Evolutionary conservation across 1,139 yeast species (phyloP), one percentile per base, ranked within the genome.

Genomic region (Hansenula lynferdii): DNA sequence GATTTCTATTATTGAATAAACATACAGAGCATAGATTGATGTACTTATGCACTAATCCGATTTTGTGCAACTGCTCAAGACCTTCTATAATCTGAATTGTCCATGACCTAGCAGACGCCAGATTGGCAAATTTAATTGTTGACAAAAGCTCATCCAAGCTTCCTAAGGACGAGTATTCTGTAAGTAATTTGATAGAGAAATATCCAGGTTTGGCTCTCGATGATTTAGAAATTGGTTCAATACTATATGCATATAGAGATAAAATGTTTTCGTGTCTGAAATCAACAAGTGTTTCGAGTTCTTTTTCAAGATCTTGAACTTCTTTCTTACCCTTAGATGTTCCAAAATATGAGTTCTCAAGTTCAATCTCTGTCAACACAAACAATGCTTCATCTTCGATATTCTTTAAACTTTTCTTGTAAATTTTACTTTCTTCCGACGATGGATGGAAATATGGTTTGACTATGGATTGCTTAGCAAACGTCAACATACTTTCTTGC

Each of bases 101-200:
- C 97, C 97, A 94, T 6, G 81, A 72, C 48, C 97, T 73, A 0
- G 95, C 95, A 3, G 85, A 70, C 5, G 85, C 78, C 56, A 89
- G 66, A 50, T 77, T 80, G 5, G 89, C 73, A 34, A 73, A 72
- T 3, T 78, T 83, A 1, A 86, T 79, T 0, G 89, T 75, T n/a
- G 78, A 74, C 11, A 90, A 62, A 10, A 90, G 60, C 38, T 83
- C 90, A 29, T 77, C 72, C 2, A 90, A 55, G 0, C 85, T 67
- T 22, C 80, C 83, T 38, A 72, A 63, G 1, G 77, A 69, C 2
- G 79, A 67, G 45, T 75, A 78, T 43, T 86, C 95, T 0, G 86
- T 76, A 35, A 92, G 61, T 1, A 92, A 58, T 22, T 81, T 66
- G 0, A 92, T 65, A 34, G 69, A 76, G 95, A 96, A 89, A 16